Percentiles rank a stretch among this genome's conserved stretches.
Evolutionary conservation across 2,329 filamentous ascomycete species (phyloP).

Genomic region (Metarhizium humberi): DNA sequence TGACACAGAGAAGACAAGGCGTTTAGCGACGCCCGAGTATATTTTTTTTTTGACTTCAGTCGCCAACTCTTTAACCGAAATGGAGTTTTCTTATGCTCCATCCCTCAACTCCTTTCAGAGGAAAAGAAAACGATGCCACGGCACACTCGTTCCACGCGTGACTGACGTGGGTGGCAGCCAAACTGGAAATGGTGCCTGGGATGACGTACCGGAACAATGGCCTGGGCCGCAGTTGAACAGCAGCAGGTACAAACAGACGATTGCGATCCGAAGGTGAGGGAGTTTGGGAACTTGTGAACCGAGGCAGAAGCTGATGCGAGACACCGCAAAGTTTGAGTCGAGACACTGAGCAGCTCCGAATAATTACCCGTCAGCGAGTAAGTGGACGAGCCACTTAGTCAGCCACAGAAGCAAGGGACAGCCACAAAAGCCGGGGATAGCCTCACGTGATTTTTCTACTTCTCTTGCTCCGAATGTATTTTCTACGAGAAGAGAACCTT

Average conservation of each 20-base stretch:
- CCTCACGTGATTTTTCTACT: too few relatives aligned
- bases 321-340: not conserved
- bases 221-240: not conserved
- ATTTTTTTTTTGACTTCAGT: not conserved
- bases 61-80: not conserved
- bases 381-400: too few relatives aligned
- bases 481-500: too few relatives aligned
- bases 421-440: too few relatives aligned
- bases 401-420: too few relatives aligned
- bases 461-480: too few relatives aligned
- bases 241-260: not conserved
- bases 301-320: not conserved
- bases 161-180: constrained; percentile 1
- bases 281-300: not conserved
- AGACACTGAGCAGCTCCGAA: not conserved
- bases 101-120: not conserved
- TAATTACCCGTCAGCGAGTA: too few relatives aligned
- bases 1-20: not conserved
- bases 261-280: not conserved
- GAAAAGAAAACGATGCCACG: not conserved
- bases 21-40: not conserved
- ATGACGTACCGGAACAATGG: constrained; percentile 1
- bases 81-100: not conserved
- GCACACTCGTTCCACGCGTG: not conserved
- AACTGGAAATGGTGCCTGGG: not conserved